Evolutionary conservation across 805 yeast species (phyloP), one percentile per base, ranked within the genome.

Genomic region (Myxozyma neotropica): DNA sequence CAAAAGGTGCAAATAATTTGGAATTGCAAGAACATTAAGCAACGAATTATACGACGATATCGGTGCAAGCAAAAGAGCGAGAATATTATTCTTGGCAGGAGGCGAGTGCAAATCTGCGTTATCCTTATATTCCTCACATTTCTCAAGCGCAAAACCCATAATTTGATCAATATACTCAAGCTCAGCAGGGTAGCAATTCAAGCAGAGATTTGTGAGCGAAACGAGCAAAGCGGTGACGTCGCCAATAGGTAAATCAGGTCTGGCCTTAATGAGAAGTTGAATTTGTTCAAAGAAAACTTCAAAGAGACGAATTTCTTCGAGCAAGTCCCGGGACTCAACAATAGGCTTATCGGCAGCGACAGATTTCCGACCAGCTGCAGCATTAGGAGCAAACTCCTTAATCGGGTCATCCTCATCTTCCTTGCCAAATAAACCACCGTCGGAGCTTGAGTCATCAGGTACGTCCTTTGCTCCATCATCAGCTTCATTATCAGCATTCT

Each of bases 231-330:
- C 77, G 7, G 88, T 80, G 56, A 83, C 82, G 60, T 88, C 93
- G 29, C 81, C 83, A n/a, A 81, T 69, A 0, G 89, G 76, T n/a
- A 90, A 73, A 50, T 84, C 87, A 0, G 89, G 87, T 60, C 87
- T 83, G 8, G 78, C 73, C 49, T 82, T 77, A 54, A 79, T 78
- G 35, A 91, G 71, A 46, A 79, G 80, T 35, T 78, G 72, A 58
- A 88, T 80, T 70, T 88, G 89, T 12, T 74, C 72, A 84, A 91
- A 85, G 70, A 91, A 87, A 17, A 79, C 78, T 38, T 78, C 79
- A 69, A 91, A 89, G 36, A 89, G 71, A 53, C 77, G 71, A 53
- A 70, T 62, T 50, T 65, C 68, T 2, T 59, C 64, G 17, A 66
- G 68, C 46, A 58, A 55, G n/a, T 60, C 67, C 12, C 59, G 59